Conservation (phyloP, 352 stramenopile genomes). For the Achlya hypogyna region DNA sequence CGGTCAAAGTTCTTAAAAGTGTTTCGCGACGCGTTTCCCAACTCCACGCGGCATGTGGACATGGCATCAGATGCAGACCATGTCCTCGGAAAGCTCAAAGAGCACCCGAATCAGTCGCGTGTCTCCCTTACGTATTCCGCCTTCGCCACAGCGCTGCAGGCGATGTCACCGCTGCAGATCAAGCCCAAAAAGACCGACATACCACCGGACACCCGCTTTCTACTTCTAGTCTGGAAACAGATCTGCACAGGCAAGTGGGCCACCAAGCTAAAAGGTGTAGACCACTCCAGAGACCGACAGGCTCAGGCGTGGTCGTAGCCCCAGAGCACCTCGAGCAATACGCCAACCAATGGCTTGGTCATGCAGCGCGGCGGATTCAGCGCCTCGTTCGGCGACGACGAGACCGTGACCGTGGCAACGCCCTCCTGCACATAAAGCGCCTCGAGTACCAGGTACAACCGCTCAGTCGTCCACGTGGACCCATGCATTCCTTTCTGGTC, state of each 20-base stretch:
- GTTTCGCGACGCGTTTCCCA: slow-evolving; percentile 15
- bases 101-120: slow-evolving; percentile 13
- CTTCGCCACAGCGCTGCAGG: slow-evolving; percentile 6
- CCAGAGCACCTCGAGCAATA: slow-evolving; percentile 4
- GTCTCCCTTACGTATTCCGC: background rate
- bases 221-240: slow-evolving; percentile 6
- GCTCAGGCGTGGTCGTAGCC: background rate
- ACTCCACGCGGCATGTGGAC: slow-evolving; percentile 2
- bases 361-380: slow-evolving; percentile 1
- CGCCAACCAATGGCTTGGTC: background rate
- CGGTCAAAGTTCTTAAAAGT: slow-evolving; percentile 19
- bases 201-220: background rate
- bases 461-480: background rate
- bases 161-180: slow-evolving; percentile 15
- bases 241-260: slow-evolving; percentile 7
- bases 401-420: background rate
- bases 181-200: slow-evolving; percentile 15
- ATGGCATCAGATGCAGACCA: slow-evolving; percentile 16
- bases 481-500: background rate
- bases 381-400: background rate
- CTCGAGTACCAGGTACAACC: slow-evolving; percentile 2
- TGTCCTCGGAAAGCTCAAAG: slow-evolving; percentile 11
- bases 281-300: no score
- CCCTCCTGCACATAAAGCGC: slow-evolving; percentile 13
- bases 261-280: slow-evolving; percentile 11